Base-by-base conservation (phyloP, 1,284 basidiomycete genomes). In the Trichosporon sp. region DNA sequence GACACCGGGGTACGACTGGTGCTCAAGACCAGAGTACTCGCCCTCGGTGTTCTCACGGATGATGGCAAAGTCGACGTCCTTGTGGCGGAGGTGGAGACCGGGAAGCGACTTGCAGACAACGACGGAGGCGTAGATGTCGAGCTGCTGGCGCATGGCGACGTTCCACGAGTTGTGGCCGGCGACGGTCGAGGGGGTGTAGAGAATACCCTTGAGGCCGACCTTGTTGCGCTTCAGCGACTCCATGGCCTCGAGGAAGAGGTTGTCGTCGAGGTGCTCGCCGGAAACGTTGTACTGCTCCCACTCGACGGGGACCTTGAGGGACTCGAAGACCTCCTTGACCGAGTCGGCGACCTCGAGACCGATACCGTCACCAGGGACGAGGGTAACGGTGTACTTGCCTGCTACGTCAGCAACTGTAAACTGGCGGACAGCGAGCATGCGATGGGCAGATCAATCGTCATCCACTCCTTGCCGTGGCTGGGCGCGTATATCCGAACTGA, bases 11-110 rank as follows among this genome's bases (percentile, higher is more conserved):
- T 91, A 98, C 78, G 92, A 94, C 85, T 95, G 92, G 86, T 99
- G 97, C 84, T 99, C 97, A 74, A 99, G 86, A 69, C 97, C 97
- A 76, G 95, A 96, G 87, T 99, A 99, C 86, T 99, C 97, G 77
- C 97, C 97, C 87, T 99, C 97, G 25, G 97, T 99, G 87, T 99
- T 99, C 85, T 99, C 97, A 85, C 97, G 95, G 83, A 99, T 98
- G 84, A 99, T 95, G 77, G 93, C 95, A 84, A 98, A 97, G 86
- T 99, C 96, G 81, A 99, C 97, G 80, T 97, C 91, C 73, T 90
- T 87, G 86, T 99, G 96, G 77, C 96, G 92, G 58, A 97, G 98
- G 53, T 95, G 92, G 86, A 95, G 90, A 66, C 97, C 97, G n/a
- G 94, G 92, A 67, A 99, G 89, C 65, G 95, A 94, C 85, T 98